Evolutionary conservation across 345 rosid genomes (phyloP), one percentile per base, ranked within the genome.

Genomic region (Mangifera indica): DNA sequence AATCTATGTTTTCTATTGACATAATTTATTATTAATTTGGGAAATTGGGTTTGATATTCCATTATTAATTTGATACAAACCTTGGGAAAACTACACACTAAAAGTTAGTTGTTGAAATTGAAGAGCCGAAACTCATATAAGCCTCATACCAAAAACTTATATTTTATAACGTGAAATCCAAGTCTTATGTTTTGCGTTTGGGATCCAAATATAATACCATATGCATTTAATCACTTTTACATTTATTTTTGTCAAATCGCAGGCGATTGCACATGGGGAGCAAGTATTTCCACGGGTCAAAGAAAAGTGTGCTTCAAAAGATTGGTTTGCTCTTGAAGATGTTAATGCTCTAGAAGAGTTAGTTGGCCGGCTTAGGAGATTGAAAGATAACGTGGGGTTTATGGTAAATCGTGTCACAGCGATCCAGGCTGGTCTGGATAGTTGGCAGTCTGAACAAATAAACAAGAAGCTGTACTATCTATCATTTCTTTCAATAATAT

Each of bases 371-470:
- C 81, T 96, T 60, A 85, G 97, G 78, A 87, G 98, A 77, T 82
- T 96, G 40, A 93, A 91, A 80, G 98, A 96, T 82, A 96, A 84
- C 20, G 97, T 89, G 53, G 96, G 99, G 25, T 96, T 93, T 81
- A 78, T 96, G 63, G 87, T 96, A n/a, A 96, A 91, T 66, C 98
- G 99, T 3, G 94, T 96, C 61, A 87, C 92, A 0, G 92, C 95
- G 60, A 84, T 93, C 73, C 99, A 96, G 80, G 91, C 99, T 7
- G 91, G 98, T 71, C 78, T 93, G 6, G 98, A 96, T 76, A 91
- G 91, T 74, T 96, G 99, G 98, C 99, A 91, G 63, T 80, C 95
- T 0, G 99, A 96, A 78, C 98, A 96, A 83, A 96, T 96, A 21
- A 96, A 96, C 77, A 82, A 80, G 79, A 96, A 91, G 79, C 88